phyloP scores from a whole-genome alignment of 2,329 filamentous ascomycete genomes.

The Bisporella sp. region DNA sequence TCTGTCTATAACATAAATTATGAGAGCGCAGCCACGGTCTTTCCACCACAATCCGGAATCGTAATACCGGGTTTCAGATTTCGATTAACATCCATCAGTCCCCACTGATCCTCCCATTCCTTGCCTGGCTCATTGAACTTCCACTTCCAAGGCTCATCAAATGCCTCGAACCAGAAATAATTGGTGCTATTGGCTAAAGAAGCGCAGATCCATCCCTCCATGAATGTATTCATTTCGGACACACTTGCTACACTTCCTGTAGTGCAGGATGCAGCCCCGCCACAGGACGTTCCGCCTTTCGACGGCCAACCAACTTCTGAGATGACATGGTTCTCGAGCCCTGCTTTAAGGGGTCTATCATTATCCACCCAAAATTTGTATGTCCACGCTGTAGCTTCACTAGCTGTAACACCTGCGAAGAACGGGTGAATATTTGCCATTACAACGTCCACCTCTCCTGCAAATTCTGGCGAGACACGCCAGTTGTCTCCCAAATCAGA shows the following conservation, averaged over 20 bases:
- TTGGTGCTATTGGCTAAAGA: conserved; percentile 76
- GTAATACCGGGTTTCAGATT: conserved; percentile 77
- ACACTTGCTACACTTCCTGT: conserved; percentile 71
- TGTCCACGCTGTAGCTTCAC: conserved; percentile 71
- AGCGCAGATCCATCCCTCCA: conserved; percentile 78
- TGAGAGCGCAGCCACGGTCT: conserved; percentile 29
- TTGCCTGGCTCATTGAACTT: conserved; percentile 59
- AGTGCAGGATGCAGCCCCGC: conserved; percentile 48
- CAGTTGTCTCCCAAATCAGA: conserved; percentile 88
- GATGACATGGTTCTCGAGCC: conserved; percentile 66
- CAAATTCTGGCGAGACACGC: conserved; percentile 54
- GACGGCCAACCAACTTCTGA: conserved; percentile 90
- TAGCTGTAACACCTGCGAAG: conserved; percentile 71
- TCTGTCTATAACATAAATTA: background rate
- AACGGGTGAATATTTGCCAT: conserved; percentile 98
- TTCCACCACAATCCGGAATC: conserved; percentile 81
- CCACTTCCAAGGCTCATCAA: conserved; percentile 94
- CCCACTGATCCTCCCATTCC: conserved; percentile 95
- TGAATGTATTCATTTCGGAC: conserved; percentile 75
- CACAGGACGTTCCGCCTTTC: conserved; percentile 73
- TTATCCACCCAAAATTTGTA: conserved; percentile 71
- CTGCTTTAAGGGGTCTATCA: conserved; percentile 55
- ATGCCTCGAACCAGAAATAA: conserved; percentile 97
- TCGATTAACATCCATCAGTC: conserved; percentile 77
- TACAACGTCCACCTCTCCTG: conserved; percentile 69